Evolutionary conservation across 805 yeast genomes (phyloP).

Genomic region (Kodamaea neixiangensis): DNA sequence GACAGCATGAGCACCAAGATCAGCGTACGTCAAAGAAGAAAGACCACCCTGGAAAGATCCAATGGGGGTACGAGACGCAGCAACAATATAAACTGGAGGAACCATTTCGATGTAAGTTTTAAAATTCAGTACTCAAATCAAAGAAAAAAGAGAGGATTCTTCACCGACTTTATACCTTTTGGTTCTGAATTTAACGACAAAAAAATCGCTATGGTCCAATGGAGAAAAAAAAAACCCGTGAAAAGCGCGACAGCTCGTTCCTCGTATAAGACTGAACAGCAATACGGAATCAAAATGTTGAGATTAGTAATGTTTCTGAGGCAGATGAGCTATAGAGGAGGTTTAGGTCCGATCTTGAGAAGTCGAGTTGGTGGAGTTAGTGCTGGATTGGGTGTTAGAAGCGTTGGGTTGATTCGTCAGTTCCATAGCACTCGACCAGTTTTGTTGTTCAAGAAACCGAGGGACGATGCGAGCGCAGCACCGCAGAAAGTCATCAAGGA

Average conservation of each 20-base stretch:
- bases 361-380: background rate
- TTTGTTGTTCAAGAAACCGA: slow-evolving; percentile 4
- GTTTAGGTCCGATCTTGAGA: background rate
- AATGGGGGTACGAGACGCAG: slow-evolving; percentile 92
- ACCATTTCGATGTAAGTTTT: slow-evolving; percentile 7
- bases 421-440: background rate
- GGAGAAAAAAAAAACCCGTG: background rate
- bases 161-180: background rate
- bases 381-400: background rate
- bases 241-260: slow-evolving; percentile 4
- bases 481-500: background rate
- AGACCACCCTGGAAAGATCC: slow-evolving; percentile 91
- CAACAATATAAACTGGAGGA: slow-evolving; percentile 76
- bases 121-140: background rate
- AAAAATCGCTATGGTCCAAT: background rate
- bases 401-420: background rate
- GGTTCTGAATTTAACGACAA: background rate
- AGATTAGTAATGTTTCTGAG: background rate
- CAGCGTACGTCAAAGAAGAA: slow-evolving; percentile 73
- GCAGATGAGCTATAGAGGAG: background rate
- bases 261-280: background rate
- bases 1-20: slow-evolving; percentile 91
- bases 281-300: background rate
- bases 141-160: background rate
- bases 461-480: background rate